phyloP scores from a whole-genome alignment of 2,329 filamentous ascomycete species.

The Venturia effusa region DNA sequence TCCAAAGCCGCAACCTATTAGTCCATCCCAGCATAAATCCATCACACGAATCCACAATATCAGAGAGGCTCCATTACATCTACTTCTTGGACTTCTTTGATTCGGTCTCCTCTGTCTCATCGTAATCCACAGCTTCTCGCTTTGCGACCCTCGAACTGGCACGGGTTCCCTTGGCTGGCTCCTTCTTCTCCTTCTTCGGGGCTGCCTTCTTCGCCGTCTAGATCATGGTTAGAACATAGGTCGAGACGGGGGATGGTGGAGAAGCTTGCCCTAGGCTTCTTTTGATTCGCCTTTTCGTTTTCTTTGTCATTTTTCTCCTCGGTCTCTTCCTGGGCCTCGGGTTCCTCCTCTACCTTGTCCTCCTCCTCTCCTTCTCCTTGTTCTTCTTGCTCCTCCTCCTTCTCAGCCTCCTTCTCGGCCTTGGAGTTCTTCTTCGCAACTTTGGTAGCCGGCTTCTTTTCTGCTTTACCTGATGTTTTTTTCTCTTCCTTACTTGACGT shows the following conservation, averaged over 20 bases:
- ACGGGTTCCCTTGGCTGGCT: constrained; percentile 13
- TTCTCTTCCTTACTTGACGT: constrained; percentile 15
- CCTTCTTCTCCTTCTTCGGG: constrained; percentile 4
- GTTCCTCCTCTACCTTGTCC: background rate
- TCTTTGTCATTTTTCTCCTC: background rate
- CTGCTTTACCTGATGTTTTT: constrained; percentile 14
- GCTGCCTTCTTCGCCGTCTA: background rate
- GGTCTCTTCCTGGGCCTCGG: background rate
- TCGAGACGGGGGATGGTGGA: too few relatives aligned
- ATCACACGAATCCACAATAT: too few relatives aligned
- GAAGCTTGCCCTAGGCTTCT: background rate
- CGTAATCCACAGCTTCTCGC: constrained; percentile 15
- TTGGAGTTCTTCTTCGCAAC: constrained; percentile 9
- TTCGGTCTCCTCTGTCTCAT: constrained; percentile 17
- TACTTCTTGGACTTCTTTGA: constrained; percentile 11
- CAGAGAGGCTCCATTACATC: background rate
- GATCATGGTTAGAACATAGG: background rate
- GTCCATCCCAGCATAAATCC: background rate
- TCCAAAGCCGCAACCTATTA: too few relatives aligned
- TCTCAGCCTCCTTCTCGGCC: constrained; percentile 10
- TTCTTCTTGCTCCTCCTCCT: constrained; percentile 7
- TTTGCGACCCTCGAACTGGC: constrained; percentile 17
- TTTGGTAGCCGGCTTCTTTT: constrained; percentile 22
- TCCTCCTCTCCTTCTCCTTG: background rate
- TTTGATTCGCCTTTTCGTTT: constrained; percentile 1